These are phyloP conservation scores for Phlebiopsis gigantea DNA, from an alignment of 768 basidiomycete species.

Conservation along the genomic window DNA sequence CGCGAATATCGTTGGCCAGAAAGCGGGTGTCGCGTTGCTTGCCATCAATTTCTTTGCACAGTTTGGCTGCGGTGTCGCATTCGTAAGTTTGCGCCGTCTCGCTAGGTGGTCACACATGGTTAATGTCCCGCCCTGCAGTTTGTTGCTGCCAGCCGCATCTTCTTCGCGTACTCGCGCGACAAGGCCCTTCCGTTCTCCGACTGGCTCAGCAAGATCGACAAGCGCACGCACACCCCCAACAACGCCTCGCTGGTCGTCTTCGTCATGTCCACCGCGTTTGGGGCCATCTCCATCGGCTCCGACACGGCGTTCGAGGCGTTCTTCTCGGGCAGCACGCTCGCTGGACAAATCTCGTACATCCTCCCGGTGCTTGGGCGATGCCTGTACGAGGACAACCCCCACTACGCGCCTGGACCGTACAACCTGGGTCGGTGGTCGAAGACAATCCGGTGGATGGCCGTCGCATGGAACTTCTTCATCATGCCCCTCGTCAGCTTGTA, in stretches of 20 bases:
- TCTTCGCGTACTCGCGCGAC: slow-evolving; percentile 17
- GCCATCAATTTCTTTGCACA: slow-evolving; percentile 16
- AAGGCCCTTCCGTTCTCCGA: slow-evolving; percentile 15
- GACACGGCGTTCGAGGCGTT: slow-evolving; percentile 16
- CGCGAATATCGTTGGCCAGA: slow-evolving; percentile 10
- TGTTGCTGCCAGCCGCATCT: slow-evolving; percentile 16
- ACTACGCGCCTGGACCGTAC: slow-evolving; percentile 18
- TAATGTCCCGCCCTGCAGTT: slow-evolving; percentile 6
- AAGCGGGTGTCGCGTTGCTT: slow-evolving; percentile 12
- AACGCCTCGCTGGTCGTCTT: slow-evolving; percentile 17
- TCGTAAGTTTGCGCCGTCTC: slow-evolving; percentile 7
- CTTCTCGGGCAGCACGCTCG: slow-evolving; percentile 15
- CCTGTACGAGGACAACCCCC: slow-evolving; percentile 17
- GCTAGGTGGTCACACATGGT: no score
- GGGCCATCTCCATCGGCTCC: slow-evolving; percentile 14
- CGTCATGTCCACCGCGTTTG: slow-evolving; percentile 12
- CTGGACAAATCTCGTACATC: slow-evolving; percentile 16
- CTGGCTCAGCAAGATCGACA: slow-evolving; percentile 14
- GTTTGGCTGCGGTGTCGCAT: slow-evolving; percentile 17
- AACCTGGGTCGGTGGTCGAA: slow-evolving; percentile 17
- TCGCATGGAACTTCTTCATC: slow-evolving; percentile 21
- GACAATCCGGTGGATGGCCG: slow-evolving; percentile 14
- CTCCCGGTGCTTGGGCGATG: slow-evolving; percentile 14
- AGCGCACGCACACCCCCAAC: slow-evolving; percentile 16
- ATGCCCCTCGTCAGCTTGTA: slow-evolving; percentile 19